phyloP scores from a whole-genome alignment of 106 monocot genomes.

The Dendrobium huoshanense region DNA sequence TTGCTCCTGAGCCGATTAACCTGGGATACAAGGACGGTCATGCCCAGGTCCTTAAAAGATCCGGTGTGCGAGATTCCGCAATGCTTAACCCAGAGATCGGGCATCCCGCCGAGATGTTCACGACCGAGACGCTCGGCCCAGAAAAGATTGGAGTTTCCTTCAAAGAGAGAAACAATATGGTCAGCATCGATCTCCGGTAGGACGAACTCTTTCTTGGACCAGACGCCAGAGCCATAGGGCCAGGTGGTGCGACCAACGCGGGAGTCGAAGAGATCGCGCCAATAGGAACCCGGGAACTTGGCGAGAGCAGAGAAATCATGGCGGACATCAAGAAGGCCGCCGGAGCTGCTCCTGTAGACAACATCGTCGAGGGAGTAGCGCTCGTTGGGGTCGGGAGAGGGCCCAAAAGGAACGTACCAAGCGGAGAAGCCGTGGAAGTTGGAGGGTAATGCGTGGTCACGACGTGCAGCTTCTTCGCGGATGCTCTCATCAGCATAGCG shows the following conservation, averaged over 20 bases:
- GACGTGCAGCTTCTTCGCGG: slow-evolving; percentile 71
- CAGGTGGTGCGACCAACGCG: slow-evolving; percentile 79
- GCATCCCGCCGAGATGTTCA: slow-evolving; percentile 78
- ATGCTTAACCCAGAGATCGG: slow-evolving; percentile 95
- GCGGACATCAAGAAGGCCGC: slow-evolving; percentile 78
- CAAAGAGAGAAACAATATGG: slow-evolving; percentile 87
- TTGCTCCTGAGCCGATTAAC: slow-evolving; percentile 72
- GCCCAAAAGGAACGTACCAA: slow-evolving; percentile 54
- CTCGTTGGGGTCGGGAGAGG: slow-evolving; percentile 25
- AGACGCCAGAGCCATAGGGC: slow-evolving; percentile 98
- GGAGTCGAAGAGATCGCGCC: slow-evolving; percentile 79
- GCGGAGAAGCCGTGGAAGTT: slow-evolving; percentile 48
- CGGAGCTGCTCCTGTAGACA: slow-evolving; percentile 80
- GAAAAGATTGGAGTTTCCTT: slow-evolving; percentile 95
- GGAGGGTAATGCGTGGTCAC: slow-evolving; percentile 17
- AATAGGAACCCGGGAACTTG: slow-evolving; percentile 64
- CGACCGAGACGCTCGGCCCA: slow-evolving; percentile 95
- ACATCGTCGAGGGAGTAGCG: slow-evolving; percentile 85
- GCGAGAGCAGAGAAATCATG: slow-evolving; percentile 68
- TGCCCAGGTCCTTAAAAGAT: slow-evolving; percentile 91
- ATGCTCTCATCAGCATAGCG: slow-evolving; percentile 83
- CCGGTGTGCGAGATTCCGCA: slow-evolving; percentile 96
- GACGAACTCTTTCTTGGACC: slow-evolving; percentile 96
- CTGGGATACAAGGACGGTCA: slow-evolving; percentile 94
- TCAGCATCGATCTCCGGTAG: slow-evolving; percentile 80